Percentiles rank a stretch among this genome's conserved stretches.
These are phyloP conservation scores for Apiospora phragmitis DNA, from an alignment of 2,329 filamentous ascomycete species.

Conservation along the genomic window DNA sequence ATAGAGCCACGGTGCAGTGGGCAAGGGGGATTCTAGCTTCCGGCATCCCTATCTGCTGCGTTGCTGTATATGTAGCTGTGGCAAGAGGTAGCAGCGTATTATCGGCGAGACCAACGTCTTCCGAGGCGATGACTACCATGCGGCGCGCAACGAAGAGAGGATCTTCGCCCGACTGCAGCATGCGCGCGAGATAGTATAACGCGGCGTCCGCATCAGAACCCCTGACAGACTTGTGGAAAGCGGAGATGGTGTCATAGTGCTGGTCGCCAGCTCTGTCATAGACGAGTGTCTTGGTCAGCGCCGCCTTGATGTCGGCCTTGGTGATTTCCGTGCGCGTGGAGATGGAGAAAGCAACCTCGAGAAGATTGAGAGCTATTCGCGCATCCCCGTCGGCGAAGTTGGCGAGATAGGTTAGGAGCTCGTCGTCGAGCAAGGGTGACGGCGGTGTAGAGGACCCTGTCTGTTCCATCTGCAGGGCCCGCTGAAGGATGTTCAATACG, in stretches of 20 bases:
- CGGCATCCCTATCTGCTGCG: constrained; percentile 92
- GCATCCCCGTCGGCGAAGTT: constrained; percentile 91
- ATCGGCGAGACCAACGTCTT: constrained; percentile 91
- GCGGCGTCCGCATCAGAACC: constrained; percentile 85
- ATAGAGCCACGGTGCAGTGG: constrained; percentile 80
- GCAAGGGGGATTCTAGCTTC: constrained; percentile 92
- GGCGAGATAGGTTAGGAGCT: constrained; percentile 79
- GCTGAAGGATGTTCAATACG: constrained; percentile 70
- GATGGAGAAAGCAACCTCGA: constrained; percentile 84
- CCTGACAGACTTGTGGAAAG: constrained; percentile 93
- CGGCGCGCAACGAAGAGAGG: constrained; percentile 88
- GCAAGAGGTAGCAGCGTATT: constrained; percentile 81
- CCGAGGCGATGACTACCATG: constrained; percentile 91
- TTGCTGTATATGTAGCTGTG: constrained; percentile 81
- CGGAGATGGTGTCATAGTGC: constrained; percentile 96
- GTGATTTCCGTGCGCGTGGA: constrained; percentile 66
- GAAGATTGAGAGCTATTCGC: constrained; percentile 85
- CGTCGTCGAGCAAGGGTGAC: constrained; percentile 68
- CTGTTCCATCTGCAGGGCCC: constrained; percentile 70
- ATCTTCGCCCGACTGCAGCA: constrained; percentile 94
- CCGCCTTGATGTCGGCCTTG: constrained; percentile 73
- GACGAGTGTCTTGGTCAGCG: constrained; percentile 87
- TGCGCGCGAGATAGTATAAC: constrained; percentile 91
- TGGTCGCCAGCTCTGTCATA: constrained; percentile 95
- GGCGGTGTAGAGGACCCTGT: constrained; percentile 32